Percentiles rank a stretch among this genome's conserved stretches.
These are phyloP conservation scores for Macrolepiota dolichaula DNA, from an alignment of 768 basidiomycete genomes.

Conservation along the genomic window DNA sequence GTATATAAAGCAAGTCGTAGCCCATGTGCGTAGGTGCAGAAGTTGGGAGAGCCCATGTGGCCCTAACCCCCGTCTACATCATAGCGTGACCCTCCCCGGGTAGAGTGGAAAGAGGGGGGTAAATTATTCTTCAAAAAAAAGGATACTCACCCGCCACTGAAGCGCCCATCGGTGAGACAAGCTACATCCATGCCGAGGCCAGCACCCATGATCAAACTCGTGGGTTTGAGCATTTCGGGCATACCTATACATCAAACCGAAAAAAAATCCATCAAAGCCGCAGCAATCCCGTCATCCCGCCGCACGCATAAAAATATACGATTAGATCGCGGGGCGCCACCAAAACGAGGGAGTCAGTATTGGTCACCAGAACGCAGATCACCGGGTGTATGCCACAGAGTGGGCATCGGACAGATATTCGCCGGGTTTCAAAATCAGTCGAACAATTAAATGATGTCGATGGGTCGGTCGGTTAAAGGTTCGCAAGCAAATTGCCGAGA, in stretches of 20 bases:
- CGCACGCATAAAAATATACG: too few species aligned
- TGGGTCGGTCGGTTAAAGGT: too few species aligned
- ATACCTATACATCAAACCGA: constrained; percentile 56
- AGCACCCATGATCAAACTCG: constrained; percentile 97
- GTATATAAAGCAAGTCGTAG: not conserved
- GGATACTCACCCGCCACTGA: constrained; percentile 96
- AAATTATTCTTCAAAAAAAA: constrained; percentile 11
- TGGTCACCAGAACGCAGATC: too few species aligned
- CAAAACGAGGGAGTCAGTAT: too few species aligned
- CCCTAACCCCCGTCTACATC: not conserved
- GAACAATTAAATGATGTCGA: too few species aligned
- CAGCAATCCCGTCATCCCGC: not conserved
- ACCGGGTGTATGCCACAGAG: too few species aligned
- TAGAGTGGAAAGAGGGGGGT: constrained; percentile 7
- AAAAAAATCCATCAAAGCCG: too few species aligned
- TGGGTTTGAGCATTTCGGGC: constrained; percentile 99
- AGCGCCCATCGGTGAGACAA: constrained; percentile 95
- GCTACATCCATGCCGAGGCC: constrained; percentile 95
- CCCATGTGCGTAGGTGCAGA: too few species aligned
- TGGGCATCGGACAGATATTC: too few species aligned
- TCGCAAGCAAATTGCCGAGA: too few species aligned
- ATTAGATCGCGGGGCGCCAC: too few species aligned
- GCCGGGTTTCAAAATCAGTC: too few species aligned
- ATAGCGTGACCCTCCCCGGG: not conserved
- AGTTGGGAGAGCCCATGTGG: not conserved